Base-by-base conservation (phyloP, 1,139 yeast genomes). In the Blastobotrys serpentis region DNA sequence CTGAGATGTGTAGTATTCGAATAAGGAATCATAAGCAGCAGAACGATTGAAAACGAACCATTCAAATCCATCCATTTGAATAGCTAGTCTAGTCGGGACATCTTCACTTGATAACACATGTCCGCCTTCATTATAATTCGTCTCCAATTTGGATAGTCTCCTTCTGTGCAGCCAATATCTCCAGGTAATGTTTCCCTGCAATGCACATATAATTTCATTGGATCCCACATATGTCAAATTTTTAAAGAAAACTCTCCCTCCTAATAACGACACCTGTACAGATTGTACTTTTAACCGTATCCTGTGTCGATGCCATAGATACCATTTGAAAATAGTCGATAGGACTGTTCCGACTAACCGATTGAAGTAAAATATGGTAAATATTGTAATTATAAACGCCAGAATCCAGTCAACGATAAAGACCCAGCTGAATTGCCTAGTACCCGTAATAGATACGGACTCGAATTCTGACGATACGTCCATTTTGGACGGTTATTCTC, bases 321-420 rank as follows among this genome's bases (percentile, higher is more conserved):
- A 52, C 56, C 80, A 65, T 47, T 79, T 75, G 23, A 85, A 59
- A 0, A 76, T 23, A 7, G 68, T 64, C 5, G 94, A 77, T 6
- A 87, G 33, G 0, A 78, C 19, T 49, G 76, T 73, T n/a, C 94
- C 98, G 14, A 84, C 65, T 13, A 83, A 67, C 52, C 97, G 75
- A 59, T 86, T 84, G 68, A 88, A 79, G 68, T 83, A 86, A 69
- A 89, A 89, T 39, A 88, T 70, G 53, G 85, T 76, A 33, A 84
- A 78, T 2, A 86, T 64, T 0, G 83, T 73, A 16, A 86, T 71
- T 18, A 84, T 69, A 38, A 86, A 73, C 1, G 85, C 76, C 52
- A 89, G 70, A 41, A 85, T 69, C 95, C 96, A 88, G 63, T 87
- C 89, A 29, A 81, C 83, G 52, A 89, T 71, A 64, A 89, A 90